Conservation (phyloP, 139 green algal genomes). For the Dunaliella sp. region DNA sequence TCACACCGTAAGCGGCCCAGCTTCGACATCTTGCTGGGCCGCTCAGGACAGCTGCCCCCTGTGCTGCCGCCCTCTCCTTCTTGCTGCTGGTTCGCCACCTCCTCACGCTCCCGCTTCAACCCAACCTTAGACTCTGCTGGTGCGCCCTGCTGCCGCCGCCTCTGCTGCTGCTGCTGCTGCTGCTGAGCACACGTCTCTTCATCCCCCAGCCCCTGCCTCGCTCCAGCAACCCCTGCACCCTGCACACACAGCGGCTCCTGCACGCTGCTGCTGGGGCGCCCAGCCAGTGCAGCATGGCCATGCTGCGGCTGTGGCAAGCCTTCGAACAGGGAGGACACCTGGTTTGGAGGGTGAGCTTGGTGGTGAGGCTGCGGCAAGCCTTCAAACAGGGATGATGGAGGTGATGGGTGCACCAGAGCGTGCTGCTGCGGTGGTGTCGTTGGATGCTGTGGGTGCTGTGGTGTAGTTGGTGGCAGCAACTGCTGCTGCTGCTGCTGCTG, state of each 20-base stretch:
- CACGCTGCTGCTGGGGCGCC: no score
- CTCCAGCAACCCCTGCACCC: no score
- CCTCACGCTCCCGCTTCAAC: not conserved
- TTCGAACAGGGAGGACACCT: not conserved
- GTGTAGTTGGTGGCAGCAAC: no score
- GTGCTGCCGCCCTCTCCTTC: not conserved
- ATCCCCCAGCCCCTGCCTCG: not conserved
- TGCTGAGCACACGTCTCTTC: not conserved
- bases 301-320: not conserved
- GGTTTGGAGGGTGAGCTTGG: not conserved
- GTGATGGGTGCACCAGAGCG: no score
- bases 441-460: no score
- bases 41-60: not conserved
- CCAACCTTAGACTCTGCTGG: not conserved
- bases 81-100: no score
- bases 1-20: no score
- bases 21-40: not conserved
- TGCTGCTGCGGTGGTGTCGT: no score
- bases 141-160: not conserved
- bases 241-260: no score
- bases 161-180: not conserved
- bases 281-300: no score
- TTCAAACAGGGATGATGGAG: not conserved
- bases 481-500: not conserved
- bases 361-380: not conserved